Base-by-base conservation (phyloP, 2,329 filamentous ascomycete species). In the Phialophora chinensis region DNA sequence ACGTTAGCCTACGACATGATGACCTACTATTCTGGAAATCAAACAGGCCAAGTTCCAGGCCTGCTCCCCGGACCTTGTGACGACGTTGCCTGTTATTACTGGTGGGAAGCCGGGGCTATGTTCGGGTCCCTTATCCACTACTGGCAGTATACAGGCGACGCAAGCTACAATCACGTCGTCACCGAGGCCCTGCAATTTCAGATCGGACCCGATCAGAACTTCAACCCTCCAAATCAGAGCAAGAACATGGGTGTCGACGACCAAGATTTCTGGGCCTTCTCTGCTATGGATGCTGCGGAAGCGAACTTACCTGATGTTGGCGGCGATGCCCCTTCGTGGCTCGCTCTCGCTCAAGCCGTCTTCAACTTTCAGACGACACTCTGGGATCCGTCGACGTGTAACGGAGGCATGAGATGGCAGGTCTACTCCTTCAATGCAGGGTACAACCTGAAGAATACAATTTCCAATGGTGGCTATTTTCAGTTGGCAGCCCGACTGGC, bases 361-460 rank as follows among this genome's bases (percentile, higher is more conserved):
- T 95, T 93, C 78, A 92, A 93, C 79, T 87, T 89, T 65, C 91
- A 91, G 75, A 86, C 86, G 1, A 78, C 77, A 14, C 85, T 91
- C 25, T 93, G 91, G 89, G 88, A 93, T 71, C 79, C 77, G 12
- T 74, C 79, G 0, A 82, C 80, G 1, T 95, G 92, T 77, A 81
- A 79, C 53, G 92, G 92, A 57, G 92, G 92, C 8, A 79, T 96
- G 69, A 85, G 89, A 67, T 96, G 92, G 92, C 91, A 95, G 79
- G 90, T 95, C 65, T 93, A 80, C 73, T 76, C 79, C 6, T 83
- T 83, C 76, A 84, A 84, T 71, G 78, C 76, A 52, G 83, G 83
- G 8, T 85, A 80, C 70, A 75, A 80, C 58, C 82, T 84, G 73
- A 83, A 83, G 73, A 84, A 83, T 73, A 79, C 80, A 47, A 84